phyloP scores from a whole-genome alignment of 805 yeast species.

The Sungouiozyma intestinalis region DNA sequence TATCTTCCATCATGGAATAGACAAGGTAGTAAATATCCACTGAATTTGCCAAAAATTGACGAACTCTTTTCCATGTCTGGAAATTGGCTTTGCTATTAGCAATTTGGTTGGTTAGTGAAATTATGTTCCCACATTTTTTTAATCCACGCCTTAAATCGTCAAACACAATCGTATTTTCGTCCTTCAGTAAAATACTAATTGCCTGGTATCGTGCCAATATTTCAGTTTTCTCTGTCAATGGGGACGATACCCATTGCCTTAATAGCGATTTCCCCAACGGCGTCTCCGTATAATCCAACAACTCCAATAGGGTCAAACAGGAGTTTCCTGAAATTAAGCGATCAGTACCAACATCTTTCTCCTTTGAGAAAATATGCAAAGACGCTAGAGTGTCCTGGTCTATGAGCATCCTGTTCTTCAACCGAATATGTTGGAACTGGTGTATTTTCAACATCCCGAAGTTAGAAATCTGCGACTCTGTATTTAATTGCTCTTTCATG shows the following conservation, averaged over 20 bases:
- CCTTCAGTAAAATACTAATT: conserved; percentile 18
- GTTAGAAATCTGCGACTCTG: not conserved
- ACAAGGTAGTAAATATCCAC: conserved; percentile 11
- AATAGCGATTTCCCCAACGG: conserved; percentile 24
- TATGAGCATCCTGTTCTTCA: conserved; percentile 14
- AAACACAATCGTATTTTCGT: conserved; percentile 11
- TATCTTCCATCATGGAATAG: conserved; percentile 3
- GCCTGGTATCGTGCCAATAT: conserved; percentile 26
- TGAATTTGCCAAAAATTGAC: conserved; percentile 15
- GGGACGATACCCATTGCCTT: conserved; percentile 29
- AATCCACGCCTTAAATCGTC: conserved; percentile 14
- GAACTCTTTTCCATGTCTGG: conserved; percentile 25
- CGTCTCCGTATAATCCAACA: conserved; percentile 19
- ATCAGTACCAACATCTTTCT: conserved; percentile 7
- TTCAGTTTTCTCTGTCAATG: conserved; percentile 19
- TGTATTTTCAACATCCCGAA: not conserved
- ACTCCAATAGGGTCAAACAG: conserved; percentile 13
- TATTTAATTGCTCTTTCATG: not conserved
- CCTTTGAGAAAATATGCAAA: conserved; percentile 16
- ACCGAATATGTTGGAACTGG: conserved; percentile 3
- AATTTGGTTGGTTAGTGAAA: conserved; percentile 12
- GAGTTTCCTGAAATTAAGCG: conserved; percentile 9
- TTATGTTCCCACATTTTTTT: conserved; percentile 26
- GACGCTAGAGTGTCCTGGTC: conserved; percentile 20
- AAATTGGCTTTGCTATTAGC: conserved; percentile 20